phyloP scores from a whole-genome alignment of 805 yeast species.

The Kregervanrija fluxuum region DNA sequence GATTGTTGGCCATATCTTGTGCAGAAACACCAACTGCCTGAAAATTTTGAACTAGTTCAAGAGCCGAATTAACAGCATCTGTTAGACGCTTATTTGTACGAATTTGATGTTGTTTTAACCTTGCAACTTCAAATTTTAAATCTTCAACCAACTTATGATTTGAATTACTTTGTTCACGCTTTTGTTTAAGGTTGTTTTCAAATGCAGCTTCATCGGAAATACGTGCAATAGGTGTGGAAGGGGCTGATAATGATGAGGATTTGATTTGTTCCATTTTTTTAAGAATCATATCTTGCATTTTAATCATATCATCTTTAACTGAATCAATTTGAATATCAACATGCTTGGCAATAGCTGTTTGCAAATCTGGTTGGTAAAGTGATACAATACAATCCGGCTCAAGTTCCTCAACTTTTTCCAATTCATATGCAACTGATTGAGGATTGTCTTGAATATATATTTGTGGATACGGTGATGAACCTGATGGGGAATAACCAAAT shows the following conservation, averaged over 20 bases:
- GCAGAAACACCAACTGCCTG: conserved; percentile 29
- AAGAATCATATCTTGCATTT: conserved; percentile 19
- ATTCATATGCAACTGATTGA: conserved; percentile 62
- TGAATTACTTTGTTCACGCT: conserved; percentile 5
- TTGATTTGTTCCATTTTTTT: conserved; percentile 17
- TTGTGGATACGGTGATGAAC: conserved; percentile 53
- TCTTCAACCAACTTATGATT: conserved; percentile 30
- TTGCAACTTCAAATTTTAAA: conserved; percentile 52
- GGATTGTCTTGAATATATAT: conserved; percentile 62
- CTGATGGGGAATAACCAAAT: conserved; percentile 68
- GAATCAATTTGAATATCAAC: conserved; percentile 22
- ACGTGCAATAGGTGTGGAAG: not conserved
- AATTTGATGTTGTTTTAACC: conserved; percentile 49
- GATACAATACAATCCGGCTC: conserved; percentile 52
- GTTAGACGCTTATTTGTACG: conserved; percentile 36
- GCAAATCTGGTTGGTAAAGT: conserved; percentile 39
- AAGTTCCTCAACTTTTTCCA: conserved; percentile 70
- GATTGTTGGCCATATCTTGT: conserved; percentile 21
- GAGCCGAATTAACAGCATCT: conserved; percentile 35
- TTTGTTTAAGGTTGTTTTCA: conserved; percentile 8
- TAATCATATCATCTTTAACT: conserved; percentile 22
- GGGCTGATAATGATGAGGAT: not conserved
- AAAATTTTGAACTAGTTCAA: conserved; percentile 42
- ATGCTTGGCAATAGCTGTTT: conserved; percentile 17
- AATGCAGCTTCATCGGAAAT: conserved; percentile 7